Evolutionary conservation across 805 yeast species (phyloP).

Genomic region (Millerozyma miso): DNA sequence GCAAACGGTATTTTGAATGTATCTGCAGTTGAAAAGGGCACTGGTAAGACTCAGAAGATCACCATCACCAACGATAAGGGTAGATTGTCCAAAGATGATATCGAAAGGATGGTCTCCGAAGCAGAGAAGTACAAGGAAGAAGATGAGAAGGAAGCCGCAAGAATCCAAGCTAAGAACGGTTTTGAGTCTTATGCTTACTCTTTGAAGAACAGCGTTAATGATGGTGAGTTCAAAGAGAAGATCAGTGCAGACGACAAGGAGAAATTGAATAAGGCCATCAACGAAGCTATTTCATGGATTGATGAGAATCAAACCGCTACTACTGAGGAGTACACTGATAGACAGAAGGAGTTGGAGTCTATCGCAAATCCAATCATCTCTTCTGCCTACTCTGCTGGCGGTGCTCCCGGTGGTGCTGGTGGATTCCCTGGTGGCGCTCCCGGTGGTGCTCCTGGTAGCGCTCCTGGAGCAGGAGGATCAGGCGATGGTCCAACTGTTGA

Average conservation of each 20-base stretch:
- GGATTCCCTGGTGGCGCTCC: slow-evolving; percentile 30
- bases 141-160: slow-evolving; percentile 76
- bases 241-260: slow-evolving; percentile 41
- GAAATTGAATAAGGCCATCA: slow-evolving; percentile 47
- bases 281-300: slow-evolving; percentile 39
- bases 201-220: slow-evolving; percentile 64
- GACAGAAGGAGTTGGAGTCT: slow-evolving; percentile 36
- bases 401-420: slow-evolving; percentile 26
- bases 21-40: slow-evolving; percentile 86
- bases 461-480: slow-evolving; percentile 19
- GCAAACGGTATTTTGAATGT: slow-evolving; percentile 87
- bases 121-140: slow-evolving; percentile 94
- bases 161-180: slow-evolving; percentile 83
- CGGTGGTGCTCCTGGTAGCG: slow-evolving; percentile 31
- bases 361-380: slow-evolving; percentile 38
- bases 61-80: slow-evolving; percentile 94
- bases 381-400: slow-evolving; percentile 30
- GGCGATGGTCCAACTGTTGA: slow-evolving; percentile 40
- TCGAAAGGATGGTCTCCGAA: slow-evolving; percentile 96
- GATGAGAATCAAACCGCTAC: slow-evolving; percentile 36
- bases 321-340: slow-evolving; percentile 38
- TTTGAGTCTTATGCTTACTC: slow-evolving; percentile 87
- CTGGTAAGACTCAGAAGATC: slow-evolving; percentile 87
- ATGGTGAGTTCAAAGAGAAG: slow-evolving; percentile 43
- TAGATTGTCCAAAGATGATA: slow-evolving; percentile 88